These are phyloP conservation scores for Cokeromyces recurvatus DNA, from an alignment of 371 early-diverging fungal genomes.

Conservation along the genomic window DNA sequence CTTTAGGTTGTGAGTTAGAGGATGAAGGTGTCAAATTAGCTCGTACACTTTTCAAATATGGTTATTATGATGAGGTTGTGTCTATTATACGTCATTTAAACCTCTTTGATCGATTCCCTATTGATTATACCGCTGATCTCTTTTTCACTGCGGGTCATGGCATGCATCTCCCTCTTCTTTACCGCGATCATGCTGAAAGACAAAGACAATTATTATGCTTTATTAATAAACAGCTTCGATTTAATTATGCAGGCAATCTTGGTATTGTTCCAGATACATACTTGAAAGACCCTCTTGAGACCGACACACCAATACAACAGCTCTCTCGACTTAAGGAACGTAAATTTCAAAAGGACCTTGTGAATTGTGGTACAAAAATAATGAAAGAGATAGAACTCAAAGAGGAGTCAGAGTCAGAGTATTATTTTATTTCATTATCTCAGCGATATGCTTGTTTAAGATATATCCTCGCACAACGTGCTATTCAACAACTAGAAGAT, in stretches of 20 bases:
- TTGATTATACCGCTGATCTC: slow-evolving; percentile 17
- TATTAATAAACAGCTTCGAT: slow-evolving; percentile 34
- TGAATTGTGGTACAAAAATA: slow-evolving; percentile 27
- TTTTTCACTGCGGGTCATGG: slow-evolving; percentile 24
- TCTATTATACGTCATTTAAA: slow-evolving; percentile 26
- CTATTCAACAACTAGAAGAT: slow-evolving; percentile 36
- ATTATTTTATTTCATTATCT: slow-evolving; percentile 36
- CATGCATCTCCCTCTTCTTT: slow-evolving; percentile 13
- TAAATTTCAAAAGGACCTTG: slow-evolving; percentile 38
- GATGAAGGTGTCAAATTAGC: slow-evolving; percentile 27
- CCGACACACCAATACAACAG: slow-evolving; percentile 14
- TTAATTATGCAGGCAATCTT: slow-evolving; percentile 35
- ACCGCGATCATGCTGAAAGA: slow-evolving; percentile 9
- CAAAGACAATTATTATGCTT: slow-evolving; percentile 23
- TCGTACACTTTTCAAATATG: slow-evolving; percentile 17
- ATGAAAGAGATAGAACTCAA: slow-evolving; percentile 16
- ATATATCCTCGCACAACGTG: slow-evolving; percentile 31
- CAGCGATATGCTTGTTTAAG: slow-evolving; percentile 33
- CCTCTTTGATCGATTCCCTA: slow-evolving; percentile 23
- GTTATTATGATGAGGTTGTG: slow-evolving; percentile 27
- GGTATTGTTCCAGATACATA: slow-evolving; percentile 16
- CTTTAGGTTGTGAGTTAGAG: slow-evolving; percentile 23
- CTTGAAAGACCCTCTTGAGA: slow-evolving; percentile 7
- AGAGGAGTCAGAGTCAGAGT: slow-evolving; percentile 5
- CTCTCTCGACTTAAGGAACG: slow-evolving; percentile 32